Evolutionary conservation across 164 flowering plant species (phyloP).

Genomic region (Chloranthus sessilifolius): DNA sequence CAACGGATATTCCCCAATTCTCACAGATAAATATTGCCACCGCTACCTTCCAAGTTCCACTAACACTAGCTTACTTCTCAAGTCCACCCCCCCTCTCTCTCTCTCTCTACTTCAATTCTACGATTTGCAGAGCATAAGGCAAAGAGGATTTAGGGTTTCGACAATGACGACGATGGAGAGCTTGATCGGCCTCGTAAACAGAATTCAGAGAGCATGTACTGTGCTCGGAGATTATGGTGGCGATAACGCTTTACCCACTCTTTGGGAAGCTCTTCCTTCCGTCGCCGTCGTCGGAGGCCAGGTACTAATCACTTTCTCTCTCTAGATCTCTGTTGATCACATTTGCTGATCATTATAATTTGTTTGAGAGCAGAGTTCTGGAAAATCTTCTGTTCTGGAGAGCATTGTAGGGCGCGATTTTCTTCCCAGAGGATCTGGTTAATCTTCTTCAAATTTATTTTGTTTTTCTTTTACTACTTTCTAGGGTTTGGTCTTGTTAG

Average conservation of each 20-base stretch:
- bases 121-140: too few species aligned
- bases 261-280: conserved; percentile 90
- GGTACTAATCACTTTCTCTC: conserved; percentile 26
- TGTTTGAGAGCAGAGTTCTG: conserved; percentile 54
- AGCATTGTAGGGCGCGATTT: conserved; percentile 83
- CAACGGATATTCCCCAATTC: too few species aligned
- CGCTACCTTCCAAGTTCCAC: too few species aligned
- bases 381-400: conserved; percentile 78
- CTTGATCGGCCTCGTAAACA: conserved; percentile 56
- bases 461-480: background rate
- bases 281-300: conserved; percentile 97
- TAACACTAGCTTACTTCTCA: too few species aligned
- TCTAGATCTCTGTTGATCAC: background rate
- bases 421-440: conserved; percentile 85
- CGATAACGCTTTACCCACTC: conserved; percentile 57
- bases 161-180: conserved; percentile 57
- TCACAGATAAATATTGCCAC: too few species aligned
- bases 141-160: background rate
- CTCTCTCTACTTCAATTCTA: too few species aligned
- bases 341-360: too few species aligned
- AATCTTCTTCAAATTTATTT: background rate
- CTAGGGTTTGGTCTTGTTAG: background rate
- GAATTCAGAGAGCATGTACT: conserved; percentile 64
- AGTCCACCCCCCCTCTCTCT: too few species aligned
- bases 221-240: conserved; percentile 67